These are phyloP conservation scores for Fusarium austroafricanum DNA, from an alignment of 2,329 filamentous ascomycete species.

Conservation along the genomic window DNA sequence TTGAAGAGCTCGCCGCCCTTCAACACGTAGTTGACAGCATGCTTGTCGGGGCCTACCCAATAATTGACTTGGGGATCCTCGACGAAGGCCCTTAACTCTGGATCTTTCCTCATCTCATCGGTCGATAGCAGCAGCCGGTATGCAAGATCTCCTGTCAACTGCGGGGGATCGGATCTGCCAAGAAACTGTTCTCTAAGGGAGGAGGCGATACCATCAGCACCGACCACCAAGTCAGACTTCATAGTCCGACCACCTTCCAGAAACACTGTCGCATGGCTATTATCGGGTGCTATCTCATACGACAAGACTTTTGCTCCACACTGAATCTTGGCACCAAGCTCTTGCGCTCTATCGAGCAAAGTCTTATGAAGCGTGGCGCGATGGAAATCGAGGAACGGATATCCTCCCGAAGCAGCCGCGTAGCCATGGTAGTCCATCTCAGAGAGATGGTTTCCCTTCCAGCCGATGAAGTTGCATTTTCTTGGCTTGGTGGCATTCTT, in stretches of 20 bases:
- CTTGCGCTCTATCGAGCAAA: background rate
- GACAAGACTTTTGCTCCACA: slow-evolving; percentile 4
- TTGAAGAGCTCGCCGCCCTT: slow-evolving; percentile 43
- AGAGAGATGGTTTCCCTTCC: slow-evolving; percentile 42
- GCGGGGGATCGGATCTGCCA: slow-evolving; percentile 1
- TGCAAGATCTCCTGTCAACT: slow-evolving; percentile 64
- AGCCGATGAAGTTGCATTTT: slow-evolving; percentile 45
- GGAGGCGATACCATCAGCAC: slow-evolving; percentile 4
- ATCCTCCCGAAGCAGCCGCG: slow-evolving; percentile 30
- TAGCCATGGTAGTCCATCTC: slow-evolving; percentile 43
- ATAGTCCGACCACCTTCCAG: background rate
- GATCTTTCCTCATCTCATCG: slow-evolving; percentile 58
- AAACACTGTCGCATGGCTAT: background rate
- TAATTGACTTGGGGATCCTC: slow-evolving; percentile 62
- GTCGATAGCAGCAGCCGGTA: slow-evolving; percentile 64
- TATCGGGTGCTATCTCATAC: background rate
- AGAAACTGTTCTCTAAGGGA: slow-evolving; percentile 10
- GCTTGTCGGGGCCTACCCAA: slow-evolving; percentile 64
- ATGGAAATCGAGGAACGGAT: slow-evolving; percentile 61
- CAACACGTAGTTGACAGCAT: slow-evolving; percentile 62
- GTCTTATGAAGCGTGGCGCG: slow-evolving; percentile 2
- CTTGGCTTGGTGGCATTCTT: slow-evolving; percentile 38
- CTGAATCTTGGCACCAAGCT: background rate
- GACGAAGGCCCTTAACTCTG: slow-evolving; percentile 58
- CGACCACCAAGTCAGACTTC: background rate